These are phyloP conservation scores for Stachybotrys elegans DNA, from an alignment of 2,329 filamentous ascomycete species.

Conservation along the genomic window DNA sequence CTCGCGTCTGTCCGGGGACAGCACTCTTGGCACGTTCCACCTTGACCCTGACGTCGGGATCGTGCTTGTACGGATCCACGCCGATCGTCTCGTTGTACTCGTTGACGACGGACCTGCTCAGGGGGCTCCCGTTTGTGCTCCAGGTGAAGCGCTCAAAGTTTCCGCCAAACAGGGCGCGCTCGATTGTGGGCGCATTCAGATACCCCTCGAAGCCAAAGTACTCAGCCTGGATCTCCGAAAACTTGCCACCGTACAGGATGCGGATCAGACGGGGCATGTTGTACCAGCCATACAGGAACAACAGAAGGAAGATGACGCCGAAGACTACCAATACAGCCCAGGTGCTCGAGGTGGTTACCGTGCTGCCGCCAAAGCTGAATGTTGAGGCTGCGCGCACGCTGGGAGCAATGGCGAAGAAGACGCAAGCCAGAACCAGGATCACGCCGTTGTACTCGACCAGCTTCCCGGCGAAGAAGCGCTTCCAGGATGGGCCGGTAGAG, in stretches of 20 bases:
- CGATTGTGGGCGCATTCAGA: constrained; percentile 21
- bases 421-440: constrained; percentile 15
- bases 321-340: constrained; percentile 8
- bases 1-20: constrained; percentile 20
- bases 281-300: constrained; percentile 18
- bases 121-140: constrained; percentile 21
- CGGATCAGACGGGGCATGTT: constrained; percentile 18
- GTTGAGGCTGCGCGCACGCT: not conserved
- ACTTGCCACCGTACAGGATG: constrained; percentile 22
- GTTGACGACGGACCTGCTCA: constrained; percentile 20
- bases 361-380: not conserved
- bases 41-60: constrained; percentile 17
- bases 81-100: constrained; percentile 19
- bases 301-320: constrained; percentile 15
- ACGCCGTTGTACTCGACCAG: constrained; percentile 15
- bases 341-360: not conserved
- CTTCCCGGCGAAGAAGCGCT: constrained; percentile 12
- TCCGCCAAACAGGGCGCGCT: constrained; percentile 22
- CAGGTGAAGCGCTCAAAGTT: constrained; percentile 22
- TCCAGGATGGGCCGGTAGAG: constrained; percentile 18
- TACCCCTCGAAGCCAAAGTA: constrained; percentile 28
- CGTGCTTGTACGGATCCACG: constrained; percentile 18
- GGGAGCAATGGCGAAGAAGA: constrained; percentile 10
- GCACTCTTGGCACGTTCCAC: constrained; percentile 20
- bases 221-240: constrained; percentile 20